Base-by-base conservation (phyloP, 768 basidiomycete genomes). In the Crassisporium funariophilum region DNA sequence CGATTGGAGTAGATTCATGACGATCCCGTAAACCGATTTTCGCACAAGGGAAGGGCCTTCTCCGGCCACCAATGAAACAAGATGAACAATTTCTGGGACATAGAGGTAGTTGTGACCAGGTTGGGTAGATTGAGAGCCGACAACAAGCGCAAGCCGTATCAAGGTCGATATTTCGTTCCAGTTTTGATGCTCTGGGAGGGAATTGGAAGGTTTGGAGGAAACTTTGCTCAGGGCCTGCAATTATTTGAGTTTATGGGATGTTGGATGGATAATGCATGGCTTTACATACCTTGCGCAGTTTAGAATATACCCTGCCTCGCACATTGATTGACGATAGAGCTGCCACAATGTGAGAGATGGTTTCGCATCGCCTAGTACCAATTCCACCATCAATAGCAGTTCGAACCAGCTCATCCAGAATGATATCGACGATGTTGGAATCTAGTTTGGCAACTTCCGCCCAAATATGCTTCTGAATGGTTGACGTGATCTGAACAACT, bases 151-250 rank as follows among this genome's bases (percentile, higher is more conserved):
- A n/a, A 95, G 76, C 4, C 91, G 84, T 29, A 87, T 74, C 27
- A 95, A 71, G 1, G 86, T 85, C 0, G 89, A 85, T 2, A 95
- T 84, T 59, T 93, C 91, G 46, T 76, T 80, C 87, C 89, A 91
- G 50, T 84, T 82, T 2, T 78, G 69, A 60, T 88, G 88, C 35
- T 91, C 84, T 3, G 77, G 70, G 4, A 94, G 73, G 5, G 76
- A 75, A 44, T 72, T 81, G 1, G 86, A 79, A 0, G 81, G 74
- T 50, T 81, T 81, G 7, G 80, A 72, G 22, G 84, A 81, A 3
- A 87, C 81, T 64, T 88, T 90, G 35, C 82, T 82, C 44, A 94
- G 73, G 16, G 83, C 82, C 88, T 90, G 39, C 2, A 38, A 22
- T 25, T 13, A 35, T 17, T 17, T 22, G 35, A 15, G 20, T 31